Percentiles rank a stretch among this genome's conserved stretches.
Evolutionary conservation across 2,329 filamentous ascomycete species (phyloP).

Genomic region (Ophiobolus disseminans): DNA sequence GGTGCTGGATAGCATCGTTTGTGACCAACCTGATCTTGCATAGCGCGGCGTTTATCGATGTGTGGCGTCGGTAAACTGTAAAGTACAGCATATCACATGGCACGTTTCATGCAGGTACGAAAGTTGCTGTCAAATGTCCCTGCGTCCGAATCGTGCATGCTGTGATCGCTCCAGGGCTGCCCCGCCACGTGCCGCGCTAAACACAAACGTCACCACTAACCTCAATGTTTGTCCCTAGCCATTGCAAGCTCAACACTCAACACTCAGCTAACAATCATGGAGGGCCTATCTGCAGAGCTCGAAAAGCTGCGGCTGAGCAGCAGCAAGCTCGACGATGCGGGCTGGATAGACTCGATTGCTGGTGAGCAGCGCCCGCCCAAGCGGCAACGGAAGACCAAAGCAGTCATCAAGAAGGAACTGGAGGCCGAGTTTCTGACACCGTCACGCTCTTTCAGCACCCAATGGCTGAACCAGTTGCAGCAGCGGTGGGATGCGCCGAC

Average conservation of each 20-base stretch:
- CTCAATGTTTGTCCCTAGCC: background rate
- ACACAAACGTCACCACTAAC: no score
- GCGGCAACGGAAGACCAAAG: slow-evolving; percentile 61
- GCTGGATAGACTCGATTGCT: slow-evolving; percentile 66
- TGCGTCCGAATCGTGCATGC: no score
- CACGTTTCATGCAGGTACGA: no score
- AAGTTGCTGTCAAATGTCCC: no score
- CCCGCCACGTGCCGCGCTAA: no score
- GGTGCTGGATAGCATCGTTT: background rate
- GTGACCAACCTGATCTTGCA: slow-evolving; percentile 12
- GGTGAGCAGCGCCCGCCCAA: slow-evolving; percentile 61
- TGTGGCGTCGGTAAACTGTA: no score
- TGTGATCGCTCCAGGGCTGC: no score
- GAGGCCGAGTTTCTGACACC: slow-evolving; percentile 81
- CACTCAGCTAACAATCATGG: slow-evolving; percentile 37
- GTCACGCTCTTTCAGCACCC: slow-evolving; percentile 76
- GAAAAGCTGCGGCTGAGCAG: slow-evolving; percentile 58
- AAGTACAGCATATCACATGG: no score
- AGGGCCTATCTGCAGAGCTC: slow-evolving; percentile 58
- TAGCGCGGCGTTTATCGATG: slow-evolving; percentile 43
- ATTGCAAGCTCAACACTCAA: background rate
- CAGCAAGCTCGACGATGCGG: slow-evolving; percentile 24
- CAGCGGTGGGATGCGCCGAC: slow-evolving; percentile 85
- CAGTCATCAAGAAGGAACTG: slow-evolving; percentile 72
- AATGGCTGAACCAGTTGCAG: slow-evolving; percentile 89